Percentiles rank a stretch among this genome's conserved stretches.
These are phyloP conservation scores for Fusarium hostae DNA, from an alignment of 2,329 filamentous ascomycete genomes.

Conservation along the genomic window DNA sequence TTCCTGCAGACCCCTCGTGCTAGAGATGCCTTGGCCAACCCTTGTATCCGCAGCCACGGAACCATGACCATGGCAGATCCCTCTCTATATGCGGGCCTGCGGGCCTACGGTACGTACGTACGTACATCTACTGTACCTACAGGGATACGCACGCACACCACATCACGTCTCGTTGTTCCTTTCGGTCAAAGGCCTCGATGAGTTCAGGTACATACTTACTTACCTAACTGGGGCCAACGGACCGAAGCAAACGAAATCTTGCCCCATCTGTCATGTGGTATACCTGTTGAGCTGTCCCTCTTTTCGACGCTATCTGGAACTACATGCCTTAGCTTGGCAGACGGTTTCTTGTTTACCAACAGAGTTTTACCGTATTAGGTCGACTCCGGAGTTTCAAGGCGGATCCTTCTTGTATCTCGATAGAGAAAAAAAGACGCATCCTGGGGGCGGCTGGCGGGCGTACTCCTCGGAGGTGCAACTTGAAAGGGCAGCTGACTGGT, in stretches of 20 bases:
- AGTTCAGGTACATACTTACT: conserved; percentile 8
- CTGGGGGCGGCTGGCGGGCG: background rate
- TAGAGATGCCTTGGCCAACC: conserved; percentile 32
- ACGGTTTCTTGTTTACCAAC: background rate
- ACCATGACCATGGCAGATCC: conserved; percentile 16
- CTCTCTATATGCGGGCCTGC: conserved; percentile 24
- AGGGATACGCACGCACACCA: conserved; percentile 11
- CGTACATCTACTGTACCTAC: background rate
- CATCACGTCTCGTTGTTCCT: conserved; percentile 1
- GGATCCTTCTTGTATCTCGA: conserved; percentile 8
- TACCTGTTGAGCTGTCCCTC: conserved; percentile 2
- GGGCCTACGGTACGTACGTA: conserved; percentile 7
- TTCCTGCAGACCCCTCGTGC: conserved; percentile 34
- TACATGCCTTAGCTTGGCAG: conserved; percentile 24
- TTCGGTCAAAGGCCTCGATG: conserved; percentile 13
- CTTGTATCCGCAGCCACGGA: conserved; percentile 33
- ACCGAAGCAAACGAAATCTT: background rate
- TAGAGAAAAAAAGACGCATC: conserved; percentile 35
- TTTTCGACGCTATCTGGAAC: conserved; percentile 19
- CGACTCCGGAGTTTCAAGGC: background rate
- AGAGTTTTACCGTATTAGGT: background rate
- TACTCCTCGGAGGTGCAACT: conserved; percentile 12
- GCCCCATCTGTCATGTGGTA: conserved; percentile 21
- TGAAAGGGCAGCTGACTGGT: conserved; percentile 27
- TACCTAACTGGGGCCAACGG: background rate